A percentile compares a stretch with the other conserved stretches of the same genome.
Evolutionary conservation across 2,329 filamentous ascomycete species (phyloP).

Genomic region (Fusarium agapanthi): DNA sequence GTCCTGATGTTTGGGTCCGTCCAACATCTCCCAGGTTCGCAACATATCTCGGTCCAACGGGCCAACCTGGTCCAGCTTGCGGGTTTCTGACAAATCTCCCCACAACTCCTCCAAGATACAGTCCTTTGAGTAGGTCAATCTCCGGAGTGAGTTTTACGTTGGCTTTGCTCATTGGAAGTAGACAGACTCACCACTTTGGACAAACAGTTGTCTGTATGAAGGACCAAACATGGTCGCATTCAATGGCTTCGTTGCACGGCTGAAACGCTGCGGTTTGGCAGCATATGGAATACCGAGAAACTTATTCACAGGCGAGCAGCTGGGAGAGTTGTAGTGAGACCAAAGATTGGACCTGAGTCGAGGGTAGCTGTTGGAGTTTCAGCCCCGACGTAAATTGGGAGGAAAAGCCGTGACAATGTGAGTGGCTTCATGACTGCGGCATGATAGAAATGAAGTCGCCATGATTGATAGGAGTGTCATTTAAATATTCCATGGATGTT

Average conservation of each 20-base stretch:
- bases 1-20: constrained; percentile 1
- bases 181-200: constrained; percentile 12
- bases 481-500: not conserved
- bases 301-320: constrained; percentile 27
- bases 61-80: constrained; percentile 39
- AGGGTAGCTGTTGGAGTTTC: constrained; percentile 19
- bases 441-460: not conserved
- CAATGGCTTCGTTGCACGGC: not conserved
- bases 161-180: not conserved
- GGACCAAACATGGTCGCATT: constrained; percentile 23
- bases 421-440: constrained; percentile 9
- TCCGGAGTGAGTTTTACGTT: constrained; percentile 29
- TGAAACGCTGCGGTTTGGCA: constrained; percentile 22
- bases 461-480: not conserved
- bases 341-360: constrained; percentile 28
- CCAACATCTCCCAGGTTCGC: constrained; percentile 35
- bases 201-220: constrained; percentile 31
- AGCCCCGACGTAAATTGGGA: not conserved
- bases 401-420: not conserved
- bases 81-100: constrained; percentile 40
- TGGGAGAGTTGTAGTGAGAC: constrained; percentile 24
- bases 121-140: constrained; percentile 24
- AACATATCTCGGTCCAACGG: constrained; percentile 33
- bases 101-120: constrained; percentile 35
- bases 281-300: constrained; percentile 39